Base-by-base conservation (phyloP, 305 asterid species). In the Fraxinus dipetala region DNA sequence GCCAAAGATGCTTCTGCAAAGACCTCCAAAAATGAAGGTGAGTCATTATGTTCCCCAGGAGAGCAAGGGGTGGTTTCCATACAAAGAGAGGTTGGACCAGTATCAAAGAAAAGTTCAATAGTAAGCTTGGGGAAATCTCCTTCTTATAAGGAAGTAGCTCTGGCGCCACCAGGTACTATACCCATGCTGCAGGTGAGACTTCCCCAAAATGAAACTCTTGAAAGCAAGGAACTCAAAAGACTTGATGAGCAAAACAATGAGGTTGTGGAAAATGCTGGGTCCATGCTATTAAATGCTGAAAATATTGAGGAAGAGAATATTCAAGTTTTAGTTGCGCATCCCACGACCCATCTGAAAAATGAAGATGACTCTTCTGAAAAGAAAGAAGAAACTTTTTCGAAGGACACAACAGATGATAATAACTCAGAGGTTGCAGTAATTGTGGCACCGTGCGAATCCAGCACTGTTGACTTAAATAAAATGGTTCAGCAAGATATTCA, bases 111-210 rank as follows among this genome's bases (percentile, higher is more conserved):
- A 83, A 90, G 98, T 85, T 91, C 98, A 70, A 84, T 96, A 67
- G 96, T 93, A 76, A 92, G 90, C 86, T 89, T 96, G 81, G 98
- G 98, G 74, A 93, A 90, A 85, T 93, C 99, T 82, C 99, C 98
- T 83, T 96, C 99, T 24, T 96, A 96, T 81, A 96, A 96, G 93
- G 99, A 96, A 85, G 99, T 96, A 82, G 98, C 99, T 78, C 86
- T 96, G 85, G 99, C 99, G 74, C 99, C 98, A 38, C 99, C 99
- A 3, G 99, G 99, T 83, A 89, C 97, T 84, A 90, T 96, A 84
- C 88, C 93, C 65, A 89, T 90, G 91, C 85, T 96, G 87, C 98
- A 92, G 86, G 90, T 77, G 73, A 89, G 88, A 81, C 88, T 72
- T 80, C 87, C 91, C 61, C 87, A 82, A 77, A 87, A 87, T 84